These are phyloP conservation scores for Endocalyx cinctus DNA, from an alignment of 2,329 filamentous ascomycete genomes.

Conservation along the genomic window DNA sequence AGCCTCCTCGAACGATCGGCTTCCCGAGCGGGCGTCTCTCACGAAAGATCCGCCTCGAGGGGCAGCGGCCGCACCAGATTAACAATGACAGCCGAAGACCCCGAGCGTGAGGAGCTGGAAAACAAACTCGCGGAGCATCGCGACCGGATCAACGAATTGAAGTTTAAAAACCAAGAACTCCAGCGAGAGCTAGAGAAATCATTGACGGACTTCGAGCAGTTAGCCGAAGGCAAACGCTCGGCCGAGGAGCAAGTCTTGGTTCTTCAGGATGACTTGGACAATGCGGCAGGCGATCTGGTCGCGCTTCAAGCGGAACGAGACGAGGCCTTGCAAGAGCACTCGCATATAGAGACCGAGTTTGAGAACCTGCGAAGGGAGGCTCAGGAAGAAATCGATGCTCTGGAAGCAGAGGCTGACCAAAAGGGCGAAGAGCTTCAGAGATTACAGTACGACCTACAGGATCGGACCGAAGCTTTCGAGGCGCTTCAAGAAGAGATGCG, in stretches of 20 bases:
- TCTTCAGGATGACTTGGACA: slow-evolving; percentile 77
- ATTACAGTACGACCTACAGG: slow-evolving; percentile 66
- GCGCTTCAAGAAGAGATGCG: slow-evolving; percentile 94
- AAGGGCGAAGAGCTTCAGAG: slow-evolving; percentile 67
- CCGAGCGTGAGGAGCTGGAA: slow-evolving; percentile 81
- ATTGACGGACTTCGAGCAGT: slow-evolving; percentile 72
- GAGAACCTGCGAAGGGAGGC: slow-evolving; percentile 58
- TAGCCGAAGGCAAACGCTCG: slow-evolving; percentile 59
- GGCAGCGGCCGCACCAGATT: slow-evolving; percentile 63
- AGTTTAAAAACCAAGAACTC: slow-evolving; percentile 85
- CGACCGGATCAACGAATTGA: slow-evolving; percentile 80
- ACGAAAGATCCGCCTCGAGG: slow-evolving; percentile 69
- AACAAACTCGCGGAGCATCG: slow-evolving; percentile 76
- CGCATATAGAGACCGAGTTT: slow-evolving; percentile 56
- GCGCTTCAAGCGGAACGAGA: slow-evolving; percentile 79
- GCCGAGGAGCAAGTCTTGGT: slow-evolving; percentile 54
- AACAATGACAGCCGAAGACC: slow-evolving; percentile 62
- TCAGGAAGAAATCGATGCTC: slow-evolving; percentile 59
- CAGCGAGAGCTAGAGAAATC: slow-evolving; percentile 77
- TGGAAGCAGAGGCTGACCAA: slow-evolving; percentile 69
- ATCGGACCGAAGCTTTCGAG: slow-evolving; percentile 80
- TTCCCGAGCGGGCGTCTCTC: slow-evolving; percentile 67
- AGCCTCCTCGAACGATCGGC: slow-evolving; percentile 93
- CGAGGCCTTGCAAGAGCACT: slow-evolving; percentile 67
- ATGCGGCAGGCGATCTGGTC: slow-evolving; percentile 73